Conservation (phyloP, 2,329 filamentous ascomycete species). For the Ophiostoma montium region DNA sequence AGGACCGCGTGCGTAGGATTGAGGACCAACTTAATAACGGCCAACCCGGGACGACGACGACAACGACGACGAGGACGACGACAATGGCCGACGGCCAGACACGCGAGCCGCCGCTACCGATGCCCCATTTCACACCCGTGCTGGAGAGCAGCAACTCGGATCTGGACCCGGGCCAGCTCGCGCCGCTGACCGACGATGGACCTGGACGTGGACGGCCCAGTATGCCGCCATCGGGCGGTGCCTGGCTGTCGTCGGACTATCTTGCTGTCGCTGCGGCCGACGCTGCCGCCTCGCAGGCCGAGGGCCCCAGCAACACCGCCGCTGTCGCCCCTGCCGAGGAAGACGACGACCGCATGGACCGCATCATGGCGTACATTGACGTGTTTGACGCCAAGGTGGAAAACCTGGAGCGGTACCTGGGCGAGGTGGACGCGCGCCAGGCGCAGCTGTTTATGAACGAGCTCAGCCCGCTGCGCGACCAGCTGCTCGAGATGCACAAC, state of each 20-base stretch:
- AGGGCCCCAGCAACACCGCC: neutral
- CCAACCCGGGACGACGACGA: too few relatives aligned
- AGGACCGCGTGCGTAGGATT: constrained; percentile 11
- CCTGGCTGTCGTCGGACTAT: neutral
- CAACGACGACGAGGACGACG: too few relatives aligned
- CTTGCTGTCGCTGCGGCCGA: neutral
- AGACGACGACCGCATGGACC: constrained; percentile 21
- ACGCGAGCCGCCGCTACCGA: neutral
- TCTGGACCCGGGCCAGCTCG: neutral
- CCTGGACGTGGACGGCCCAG: neutral
- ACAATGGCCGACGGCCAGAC: neutral
- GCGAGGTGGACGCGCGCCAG: constrained; percentile 44
- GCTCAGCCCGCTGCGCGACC: constrained; percentile 46
- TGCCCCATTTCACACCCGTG: neutral
- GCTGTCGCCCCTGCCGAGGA: constrained; percentile 5
- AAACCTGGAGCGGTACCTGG: constrained; percentile 40
- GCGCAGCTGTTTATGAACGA: constrained; percentile 48
- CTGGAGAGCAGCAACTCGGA: neutral
- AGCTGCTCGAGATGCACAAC: constrained; percentile 45
- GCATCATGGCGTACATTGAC: constrained; percentile 31
- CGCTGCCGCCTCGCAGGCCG: neutral
- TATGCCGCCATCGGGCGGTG: neutral
- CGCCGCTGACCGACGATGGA: neutral
- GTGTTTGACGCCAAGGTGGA: constrained; percentile 42
- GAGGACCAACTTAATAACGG: constrained; percentile 5